Evolutionary conservation across 371 early-diverging fungal species (phyloP), one percentile per base, ranked within the genome.

Genomic region (Lichtheimia corymbifera): DNA sequence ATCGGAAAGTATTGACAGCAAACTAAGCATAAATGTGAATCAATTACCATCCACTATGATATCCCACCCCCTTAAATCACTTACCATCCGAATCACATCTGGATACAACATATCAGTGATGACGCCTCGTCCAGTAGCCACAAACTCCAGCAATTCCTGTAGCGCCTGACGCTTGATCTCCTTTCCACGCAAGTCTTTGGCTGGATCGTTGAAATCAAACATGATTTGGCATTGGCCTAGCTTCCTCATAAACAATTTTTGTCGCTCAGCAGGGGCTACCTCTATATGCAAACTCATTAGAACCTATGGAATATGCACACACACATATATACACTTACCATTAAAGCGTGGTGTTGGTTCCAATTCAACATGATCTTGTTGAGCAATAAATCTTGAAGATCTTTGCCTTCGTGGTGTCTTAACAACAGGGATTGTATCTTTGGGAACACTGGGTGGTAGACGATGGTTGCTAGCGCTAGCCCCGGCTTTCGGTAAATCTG

Each of bases 121-220:
- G 17, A 91, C 91, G 22, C 91, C 92, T 27, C 91, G 78, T 64
- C 90, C 91, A 61, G 84, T 93, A 25, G 91, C 86, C 52, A 97
- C 89, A 71, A 94, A 96, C 54, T 97, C 97, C 30, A 96, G 83
- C 49, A 98, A 84, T 67, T 98, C 97, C 35, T 88, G 86, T 59
- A 98, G 71, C 6, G 94, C 86, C 62, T 89, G 88, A 51, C 94
- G 83, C 71, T 98, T 98, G 63, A 97, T 93, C 65, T 98, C 97
- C 66, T 98, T 98, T 65, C 92, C 93, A 64, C 87, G 91, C 22
- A 95, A 71, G 71, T 95, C 93, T 17, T 90, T 84, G 24, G 89
- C 80, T 15, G 90, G 83, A 79, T 95, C 96, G 63, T 83, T 92
- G 66, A 98, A 98, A 74, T 98, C 98, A 66, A 97, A 97, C 17